Conservation (phyloP, 768 basidiomycete genomes). For the Melanogaster broomeanus region DNA sequence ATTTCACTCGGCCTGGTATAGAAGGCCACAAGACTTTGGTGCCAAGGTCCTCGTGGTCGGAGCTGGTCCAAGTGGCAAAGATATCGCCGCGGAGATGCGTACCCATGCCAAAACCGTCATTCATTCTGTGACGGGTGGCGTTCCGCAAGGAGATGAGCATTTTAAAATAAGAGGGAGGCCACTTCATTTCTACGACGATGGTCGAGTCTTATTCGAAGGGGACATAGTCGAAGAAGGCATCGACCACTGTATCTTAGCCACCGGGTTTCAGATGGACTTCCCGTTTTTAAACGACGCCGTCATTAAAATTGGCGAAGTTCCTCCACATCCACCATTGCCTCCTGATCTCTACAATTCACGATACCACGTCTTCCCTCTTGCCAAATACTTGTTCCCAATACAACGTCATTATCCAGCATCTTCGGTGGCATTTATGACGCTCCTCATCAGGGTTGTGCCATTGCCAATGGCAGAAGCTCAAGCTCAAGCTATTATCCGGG, state of each 20-base stretch:
- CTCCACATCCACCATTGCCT: slow-evolving; percentile 51
- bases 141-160: slow-evolving; percentile 31
- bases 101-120: slow-evolving; percentile 47
- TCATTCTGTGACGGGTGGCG: slow-evolving; percentile 50
- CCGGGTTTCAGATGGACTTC: slow-evolving; percentile 68
- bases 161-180: slow-evolving; percentile 46
- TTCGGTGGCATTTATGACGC: slow-evolving; percentile 66
- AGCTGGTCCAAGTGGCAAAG: slow-evolving; percentile 66
- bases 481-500: slow-evolving; percentile 59
- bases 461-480: slow-evolving; percentile 82
- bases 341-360: slow-evolving; percentile 61
- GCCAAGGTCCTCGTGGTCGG: slow-evolving; percentile 48
- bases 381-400: slow-evolving; percentile 69
- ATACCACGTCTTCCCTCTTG: slow-evolving; percentile 69
- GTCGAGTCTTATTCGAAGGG: slow-evolving; percentile 59
- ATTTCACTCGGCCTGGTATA: slow-evolving; percentile 69
- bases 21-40: slow-evolving; percentile 45
- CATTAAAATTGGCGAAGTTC: slow-evolving; percentile 41
- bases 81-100: slow-evolving; percentile 64
- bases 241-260: slow-evolving; percentile 71
- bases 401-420: slow-evolving; percentile 44
- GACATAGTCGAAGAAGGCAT: slow-evolving; percentile 54
- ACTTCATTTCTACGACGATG: slow-evolving; percentile 40
- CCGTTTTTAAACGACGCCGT: slow-evolving; percentile 54
- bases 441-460: slow-evolving; percentile 61